Conservation (phyloP, 2,329 filamentous ascomycete species). For the Epichloe uncinata region DNA sequence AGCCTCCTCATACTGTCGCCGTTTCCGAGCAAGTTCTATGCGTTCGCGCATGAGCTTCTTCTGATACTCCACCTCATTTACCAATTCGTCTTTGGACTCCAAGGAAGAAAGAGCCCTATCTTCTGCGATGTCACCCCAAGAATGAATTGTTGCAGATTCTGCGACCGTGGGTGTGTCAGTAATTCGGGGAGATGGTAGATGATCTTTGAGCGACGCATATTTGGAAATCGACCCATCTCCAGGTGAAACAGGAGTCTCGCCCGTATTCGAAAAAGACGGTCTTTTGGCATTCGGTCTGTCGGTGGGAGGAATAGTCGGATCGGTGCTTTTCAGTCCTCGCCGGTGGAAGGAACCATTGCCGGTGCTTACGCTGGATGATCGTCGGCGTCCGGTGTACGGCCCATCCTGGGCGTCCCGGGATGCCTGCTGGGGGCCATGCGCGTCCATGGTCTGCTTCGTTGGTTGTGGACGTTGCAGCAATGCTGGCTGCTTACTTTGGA, state of each 20-base stretch:
- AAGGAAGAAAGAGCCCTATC: constrained; percentile 19
- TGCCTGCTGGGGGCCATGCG: constrained; percentile 77
- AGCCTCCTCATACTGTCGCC: constrained; percentile 53
- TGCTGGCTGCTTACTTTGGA: constrained; percentile 56
- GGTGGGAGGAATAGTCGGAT: constrained; percentile 25
- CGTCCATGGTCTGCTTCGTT: constrained; percentile 60
- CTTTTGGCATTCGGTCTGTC: constrained; percentile 32
- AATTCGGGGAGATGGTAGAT: constrained; percentile 14
- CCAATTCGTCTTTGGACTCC: constrained; percentile 19
- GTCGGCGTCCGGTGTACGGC: constrained; percentile 61
- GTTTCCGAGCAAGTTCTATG: constrained; percentile 54
- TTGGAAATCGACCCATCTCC: constrained; percentile 4
- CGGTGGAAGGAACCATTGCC: constrained; percentile 60
- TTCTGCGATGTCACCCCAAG: constrained; percentile 15
- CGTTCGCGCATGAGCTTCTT: constrained; percentile 63
- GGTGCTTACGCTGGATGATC: constrained; percentile 84
- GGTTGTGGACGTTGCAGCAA: constrained; percentile 62
- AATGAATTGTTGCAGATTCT: constrained; percentile 26
- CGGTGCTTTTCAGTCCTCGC: constrained; percentile 34
- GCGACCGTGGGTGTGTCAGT: constrained; percentile 30
- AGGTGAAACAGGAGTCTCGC: constrained; percentile 38
- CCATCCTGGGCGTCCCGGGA: constrained; percentile 53
- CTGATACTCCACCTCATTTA: constrained; percentile 48
- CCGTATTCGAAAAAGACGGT: constrained; percentile 35
- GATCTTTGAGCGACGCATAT: constrained; percentile 15